Evolutionary conservation across 768 basidiomycete genomes (phyloP), one percentile per base, ranked within the genome.

Genomic region (Russula earlei): DNA sequence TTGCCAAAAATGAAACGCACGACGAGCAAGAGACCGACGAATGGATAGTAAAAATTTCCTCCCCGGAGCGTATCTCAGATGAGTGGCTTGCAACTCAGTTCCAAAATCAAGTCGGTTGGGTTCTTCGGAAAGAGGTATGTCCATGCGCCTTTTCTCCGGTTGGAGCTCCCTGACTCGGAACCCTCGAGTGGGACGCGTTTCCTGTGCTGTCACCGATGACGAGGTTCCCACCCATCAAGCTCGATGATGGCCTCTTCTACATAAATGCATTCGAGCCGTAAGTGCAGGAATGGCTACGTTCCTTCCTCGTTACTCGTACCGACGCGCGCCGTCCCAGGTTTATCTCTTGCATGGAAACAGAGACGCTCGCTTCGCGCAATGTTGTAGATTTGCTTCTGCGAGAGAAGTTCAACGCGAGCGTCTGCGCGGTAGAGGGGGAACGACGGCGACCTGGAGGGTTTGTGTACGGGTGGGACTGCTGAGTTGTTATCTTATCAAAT

Each of bases 281-380:
- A 65, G 84, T 79, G 20, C 8, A 25, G 7, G 19, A 7, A 12
- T 29, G 5, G 12, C 51, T 44, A 14, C 51, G 47, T 52, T 49
- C 17, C 8, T 20, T 31, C n/a, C 29, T 31, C 29, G 29, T 25
- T n/a, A n/a, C 38, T 44, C 17, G 33, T 27, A 20, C 43, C 37
- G 57, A 43, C 5, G 17, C 19, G 37, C 25, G 34, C 49, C 17
- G 22, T 42, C 59, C 10, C 57, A 88, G 87, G 31, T 80, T 91
- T 63, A 86, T 93, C 44, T 88, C 84, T 14, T 91, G 91, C 6
- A 96, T 97, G 94, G 94, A 97, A 69, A 94, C 92, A 0, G 84
- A 93, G 70, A 91, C 89, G 0, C 68, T 95, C 29, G 77, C 89
- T 0, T 81, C 88, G 0, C 81, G 91, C 31, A 93, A 94, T 67